phyloP scores from a whole-genome alignment of 1,284 basidiomycete species.

The Neotropicomus parvogracilis region DNA sequence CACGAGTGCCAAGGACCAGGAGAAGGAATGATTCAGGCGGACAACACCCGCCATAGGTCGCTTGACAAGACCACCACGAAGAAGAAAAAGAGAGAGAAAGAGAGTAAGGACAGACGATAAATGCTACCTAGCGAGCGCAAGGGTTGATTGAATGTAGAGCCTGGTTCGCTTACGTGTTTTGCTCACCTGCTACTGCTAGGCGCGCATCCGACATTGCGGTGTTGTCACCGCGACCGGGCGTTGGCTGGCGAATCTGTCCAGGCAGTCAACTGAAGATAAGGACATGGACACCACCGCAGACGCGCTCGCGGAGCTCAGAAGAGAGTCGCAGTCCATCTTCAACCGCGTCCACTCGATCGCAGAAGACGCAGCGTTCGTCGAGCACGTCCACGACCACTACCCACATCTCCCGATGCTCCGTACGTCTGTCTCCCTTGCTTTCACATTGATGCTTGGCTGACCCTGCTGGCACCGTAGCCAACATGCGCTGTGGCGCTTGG shows the following conservation, averaged over 20 bases:
- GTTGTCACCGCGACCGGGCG: no score
- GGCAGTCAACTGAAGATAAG: no score
- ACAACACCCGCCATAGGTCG: conserved; percentile 28
- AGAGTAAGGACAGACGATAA: no score
- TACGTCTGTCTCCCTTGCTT: conserved; percentile 40
- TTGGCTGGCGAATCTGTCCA: no score
- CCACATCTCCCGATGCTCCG: conserved; percentile 60
- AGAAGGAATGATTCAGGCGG: conserved; percentile 21
- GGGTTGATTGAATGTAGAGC: no score
- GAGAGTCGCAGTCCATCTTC: conserved; percentile 72
- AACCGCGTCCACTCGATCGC: conserved; percentile 84
- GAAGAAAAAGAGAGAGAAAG: conserved; percentile 2
- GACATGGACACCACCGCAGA: neutral
- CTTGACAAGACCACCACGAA: conserved; percentile 10
- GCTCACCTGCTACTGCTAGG: no score
- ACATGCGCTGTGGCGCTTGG: conserved; percentile 93
- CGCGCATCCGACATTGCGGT: no score
- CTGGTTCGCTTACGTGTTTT: no score
- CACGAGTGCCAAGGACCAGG: conserved; percentile 10
- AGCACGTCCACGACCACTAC: conserved; percentile 55
- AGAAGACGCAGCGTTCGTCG: conserved; percentile 73
- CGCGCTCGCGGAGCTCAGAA: conserved; percentile 41
- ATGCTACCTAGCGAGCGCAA: no score
- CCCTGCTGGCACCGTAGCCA: conserved; percentile 49
- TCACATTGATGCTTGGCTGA: neutral